Evolutionary conservation across 805 yeast species (phyloP).

Genomic region (Jamesozyma rosinii): DNA sequence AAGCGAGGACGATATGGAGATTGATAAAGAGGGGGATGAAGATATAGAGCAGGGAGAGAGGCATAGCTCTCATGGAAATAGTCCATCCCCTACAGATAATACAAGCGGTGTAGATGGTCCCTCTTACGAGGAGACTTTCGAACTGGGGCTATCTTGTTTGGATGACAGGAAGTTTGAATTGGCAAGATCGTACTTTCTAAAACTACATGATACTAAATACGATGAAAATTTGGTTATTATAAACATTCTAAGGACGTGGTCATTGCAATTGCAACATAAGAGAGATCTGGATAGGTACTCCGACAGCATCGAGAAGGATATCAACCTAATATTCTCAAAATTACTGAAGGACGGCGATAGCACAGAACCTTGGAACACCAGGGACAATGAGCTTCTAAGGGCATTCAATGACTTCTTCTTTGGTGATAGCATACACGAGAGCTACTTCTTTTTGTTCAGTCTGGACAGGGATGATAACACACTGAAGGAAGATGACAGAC

Average conservation of each 20-base stretch:
- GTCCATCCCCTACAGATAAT: too few relatives aligned
- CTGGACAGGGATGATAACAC: not conserved
- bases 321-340: not conserved
- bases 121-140: conserved; percentile 4
- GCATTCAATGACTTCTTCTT: not conserved
- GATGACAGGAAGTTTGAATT: conserved; percentile 11
- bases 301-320: not conserved
- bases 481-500: not conserved
- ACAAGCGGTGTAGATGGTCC: not conserved
- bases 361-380: not conserved
- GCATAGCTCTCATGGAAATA: not conserved
- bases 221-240: not conserved
- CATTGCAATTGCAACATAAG: not conserved
- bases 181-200: conserved; percentile 6
- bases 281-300: not conserved
- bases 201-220: not conserved
- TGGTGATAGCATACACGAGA: not conserved
- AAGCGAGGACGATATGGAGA: conserved; percentile 12
- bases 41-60: not conserved
- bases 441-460: not conserved
- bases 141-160: conserved; percentile 7
- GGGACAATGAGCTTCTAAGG: not conserved
- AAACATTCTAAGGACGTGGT: not conserved
- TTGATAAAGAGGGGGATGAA: conserved; percentile 1
- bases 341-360: not conserved